A percentile compares a stretch with the other conserved stretches of the same genome.
These are phyloP conservation scores for Sordariomycetes sp. DNA, from an alignment of 2,329 filamentous ascomycete genomes.

Conservation along the genomic window DNA sequence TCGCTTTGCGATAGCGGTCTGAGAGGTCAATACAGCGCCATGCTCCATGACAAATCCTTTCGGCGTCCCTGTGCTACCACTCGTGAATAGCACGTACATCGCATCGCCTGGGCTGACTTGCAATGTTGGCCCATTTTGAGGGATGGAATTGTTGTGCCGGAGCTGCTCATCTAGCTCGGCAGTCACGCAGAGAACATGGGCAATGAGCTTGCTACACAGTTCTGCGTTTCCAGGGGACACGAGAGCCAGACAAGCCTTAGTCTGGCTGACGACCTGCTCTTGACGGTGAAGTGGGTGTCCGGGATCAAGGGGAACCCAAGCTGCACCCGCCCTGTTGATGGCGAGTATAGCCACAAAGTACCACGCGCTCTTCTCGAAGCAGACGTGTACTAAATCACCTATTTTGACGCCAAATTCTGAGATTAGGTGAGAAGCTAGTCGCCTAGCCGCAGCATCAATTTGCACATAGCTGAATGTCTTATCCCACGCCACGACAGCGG, in stretches of 20 bases:
- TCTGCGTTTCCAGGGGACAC: slow-evolving; percentile 17
- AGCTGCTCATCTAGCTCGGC: slow-evolving; percentile 14
- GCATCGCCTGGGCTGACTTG: slow-evolving; percentile 1
- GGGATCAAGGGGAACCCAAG: slow-evolving; percentile 5
- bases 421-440: slow-evolving; percentile 5
- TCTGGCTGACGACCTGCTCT: neutral
- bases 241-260: neutral
- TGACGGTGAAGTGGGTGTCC: neutral
- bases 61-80: slow-evolving; percentile 1
- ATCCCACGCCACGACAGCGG: slow-evolving; percentile 33
- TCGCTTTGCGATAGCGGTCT: slow-evolving; percentile 1
- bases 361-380: slow-evolving; percentile 5
- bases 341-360: slow-evolving; percentile 2
- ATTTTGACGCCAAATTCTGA: slow-evolving; percentile 9
- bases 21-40: neutral
- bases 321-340: slow-evolving; percentile 5
- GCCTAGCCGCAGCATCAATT: neutral
- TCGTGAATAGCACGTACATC: slow-evolving; percentile 1
- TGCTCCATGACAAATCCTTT: slow-evolving; percentile 2
- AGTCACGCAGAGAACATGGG: neutral
- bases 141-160: neutral
- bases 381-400: slow-evolving; percentile 6
- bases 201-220: neutral
- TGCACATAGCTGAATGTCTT: slow-evolving; percentile 11
- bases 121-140: neutral